Percentiles rank a stretch among this genome's conserved stretches.
Evolutionary conservation across 2,329 filamentous ascomycete species (phyloP).

Genomic region (Apiospora arundinis): DNA sequence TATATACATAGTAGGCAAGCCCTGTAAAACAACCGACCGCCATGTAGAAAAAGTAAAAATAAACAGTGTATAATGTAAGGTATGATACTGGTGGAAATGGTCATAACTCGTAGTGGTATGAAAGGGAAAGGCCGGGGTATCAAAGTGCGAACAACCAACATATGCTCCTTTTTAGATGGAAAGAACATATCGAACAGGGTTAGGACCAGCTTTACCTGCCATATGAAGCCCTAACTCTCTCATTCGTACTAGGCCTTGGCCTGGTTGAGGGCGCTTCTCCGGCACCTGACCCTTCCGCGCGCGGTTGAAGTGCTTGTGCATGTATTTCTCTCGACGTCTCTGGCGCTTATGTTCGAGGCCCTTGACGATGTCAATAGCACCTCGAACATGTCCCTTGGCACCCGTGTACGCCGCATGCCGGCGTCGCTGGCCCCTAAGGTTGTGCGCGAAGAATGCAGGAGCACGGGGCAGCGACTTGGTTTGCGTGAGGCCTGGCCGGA

Average conservation of each 20-base stretch:
- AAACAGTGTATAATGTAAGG: neutral
- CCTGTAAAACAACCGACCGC: conserved; percentile 23
- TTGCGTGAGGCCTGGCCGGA: conserved; percentile 72
- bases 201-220: conserved; percentile 73
- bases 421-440: conserved; percentile 50
- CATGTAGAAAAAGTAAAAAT: conserved; percentile 28
- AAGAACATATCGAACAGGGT: conserved; percentile 75
- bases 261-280: conserved; percentile 74
- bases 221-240: conserved; percentile 87
- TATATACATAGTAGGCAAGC: conserved; percentile 20
- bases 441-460: conserved; percentile 70
- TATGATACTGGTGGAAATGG: neutral
- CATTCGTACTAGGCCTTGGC: conserved; percentile 93
- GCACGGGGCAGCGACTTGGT: conserved; percentile 89
- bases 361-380: conserved; percentile 97
- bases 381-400: conserved; percentile 74
- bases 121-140: neutral
- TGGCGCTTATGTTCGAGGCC: conserved; percentile 94
- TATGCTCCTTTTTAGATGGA: conserved; percentile 61
- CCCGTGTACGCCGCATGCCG: conserved; percentile 39
- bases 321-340: conserved; percentile 73
- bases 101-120: conserved; percentile 8
- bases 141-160: neutral
- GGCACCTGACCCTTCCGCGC: conserved; percentile 71
- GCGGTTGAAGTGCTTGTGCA: conserved; percentile 87